Evolutionary conservation across 148 eudicot species (phyloP), one percentile per base, ranked within the genome.

Genomic region (Rhododendron griersonianum): DNA sequence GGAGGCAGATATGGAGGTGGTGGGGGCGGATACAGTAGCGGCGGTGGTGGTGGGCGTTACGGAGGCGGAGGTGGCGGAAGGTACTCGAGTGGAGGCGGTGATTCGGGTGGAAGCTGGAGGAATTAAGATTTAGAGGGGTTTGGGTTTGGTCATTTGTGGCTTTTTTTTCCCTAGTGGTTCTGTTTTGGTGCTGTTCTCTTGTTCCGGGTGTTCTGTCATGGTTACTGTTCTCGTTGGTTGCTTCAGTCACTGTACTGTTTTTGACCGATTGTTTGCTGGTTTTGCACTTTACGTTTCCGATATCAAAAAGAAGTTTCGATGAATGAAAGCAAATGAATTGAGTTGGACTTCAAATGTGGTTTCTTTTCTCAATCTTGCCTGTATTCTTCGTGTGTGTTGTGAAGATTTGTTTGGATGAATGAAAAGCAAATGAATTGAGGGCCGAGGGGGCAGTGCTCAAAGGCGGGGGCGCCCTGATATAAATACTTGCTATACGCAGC

Each of bases 51-150:
- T 2, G 86, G 90, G 14, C 85, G 87, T 0, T 87, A 85, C 1
- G 61, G 80, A 28, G 86, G 85, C 2, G 87, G 86, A 0, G 91
- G 92, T 4, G 84, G 85, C 3, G 28, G 30, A 10, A n/a, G 71
- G 71, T 65, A 65, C 71, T 57, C 63, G 7, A 57, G 63, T 16
- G 71, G 71, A 25, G 89, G 90, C 10, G 91, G 92, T 11, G 84
- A 84, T 83, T 86, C 88, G 2, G 95, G 88, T 4, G 93, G 95
- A 0, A 88, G 37, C 89, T 94, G 96, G 94, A 92, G 94, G 86
- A 89, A 44, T 86, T 91, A 91, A 77, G 25, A 1, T 48, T 65
- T 30, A 23, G 10, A 7, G 81, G 63, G 47, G 45, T 39, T 35
- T 37, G 28, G 35, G 10, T 61, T 59, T 0, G 75, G 18, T 21